These are phyloP conservation scores for Curvularia eragrostidis DNA, from an alignment of 2,329 filamentous ascomycete species.

Conservation along the genomic window DNA sequence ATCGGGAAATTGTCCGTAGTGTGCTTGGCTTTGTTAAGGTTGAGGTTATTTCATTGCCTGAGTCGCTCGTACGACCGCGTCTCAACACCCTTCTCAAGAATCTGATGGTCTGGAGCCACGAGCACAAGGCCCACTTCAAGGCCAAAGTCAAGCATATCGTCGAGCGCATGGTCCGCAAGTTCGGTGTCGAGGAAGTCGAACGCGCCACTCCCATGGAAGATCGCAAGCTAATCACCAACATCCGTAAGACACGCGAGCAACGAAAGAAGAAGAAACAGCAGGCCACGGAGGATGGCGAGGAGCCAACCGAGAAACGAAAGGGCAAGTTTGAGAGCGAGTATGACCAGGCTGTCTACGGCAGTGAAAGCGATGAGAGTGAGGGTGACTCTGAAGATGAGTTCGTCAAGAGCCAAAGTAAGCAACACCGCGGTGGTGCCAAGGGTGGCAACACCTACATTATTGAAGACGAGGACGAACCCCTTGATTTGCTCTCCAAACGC, in stretches of 20 bases:
- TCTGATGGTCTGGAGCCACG: conserved; percentile 93
- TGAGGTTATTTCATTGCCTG: conserved; percentile 83
- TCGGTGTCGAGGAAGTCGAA: conserved; percentile 82
- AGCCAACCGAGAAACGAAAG: conserved; percentile 52
- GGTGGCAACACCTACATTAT: conserved; percentile 79
- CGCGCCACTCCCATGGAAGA: conserved; percentile 83
- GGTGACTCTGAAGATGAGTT: conserved; percentile 48
- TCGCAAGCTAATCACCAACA: conserved; percentile 89
- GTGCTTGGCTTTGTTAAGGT: conserved; percentile 98
- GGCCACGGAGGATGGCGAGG: conserved; percentile 64
- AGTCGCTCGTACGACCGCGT: conserved; percentile 77
- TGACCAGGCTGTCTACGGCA: conserved; percentile 91
- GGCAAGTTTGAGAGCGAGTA: conserved; percentile 88
- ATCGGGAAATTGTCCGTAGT: conserved; percentile 93
- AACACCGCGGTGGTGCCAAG: conserved; percentile 49
- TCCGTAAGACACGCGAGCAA: conserved; percentile 92
- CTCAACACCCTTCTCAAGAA: conserved; percentile 82
- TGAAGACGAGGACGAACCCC: conserved; percentile 91
- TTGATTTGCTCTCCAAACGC: conserved; percentile 88
- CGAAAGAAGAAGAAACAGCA: conserved; percentile 86
- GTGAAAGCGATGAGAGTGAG: conserved; percentile 63
- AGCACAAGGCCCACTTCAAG: conserved; percentile 97
- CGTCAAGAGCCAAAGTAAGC: conserved; percentile 41
- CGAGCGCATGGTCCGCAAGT: conserved; percentile 90
- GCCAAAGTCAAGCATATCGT: conserved; percentile 98